Base-by-base conservation (phyloP, 2,329 filamentous ascomycete genomes). In the Alternaria dauci region DNA sequence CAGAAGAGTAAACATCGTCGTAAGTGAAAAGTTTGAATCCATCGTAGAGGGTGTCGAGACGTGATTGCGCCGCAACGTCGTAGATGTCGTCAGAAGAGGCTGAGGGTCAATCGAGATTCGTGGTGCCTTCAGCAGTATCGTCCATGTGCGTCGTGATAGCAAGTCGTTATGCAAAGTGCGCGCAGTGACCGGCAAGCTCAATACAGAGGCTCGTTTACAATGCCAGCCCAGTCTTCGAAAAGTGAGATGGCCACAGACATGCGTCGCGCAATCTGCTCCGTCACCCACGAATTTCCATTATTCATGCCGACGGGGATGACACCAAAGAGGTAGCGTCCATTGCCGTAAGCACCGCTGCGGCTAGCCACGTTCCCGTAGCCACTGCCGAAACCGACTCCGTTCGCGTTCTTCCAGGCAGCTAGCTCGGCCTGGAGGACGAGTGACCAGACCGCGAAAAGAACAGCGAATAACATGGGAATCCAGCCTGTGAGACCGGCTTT, bases 251-350 rank as follows among this genome's bases (percentile, higher is more conserved):
- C 62, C 11, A 39, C 43, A 28, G 63, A 59, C 36, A 58, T 55
- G 26, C 39, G 47, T n/a, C 59, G 54, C 18, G 62, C 58, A 52
- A 69, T 30, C 39, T 55, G 43, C 55, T 69, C 65, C 4, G 58
- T 50, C 23, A 55, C 56, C 52, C 55, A 55, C 12, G 55, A 62
- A 42, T 61, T 51, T 42, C 67, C 67, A 28, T 65, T 59, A 23
- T 66, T 55, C 63, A 68, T 66, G 36, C 59, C 69, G 26, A 71
- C 12, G 18, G 68, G 68, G 26, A 59, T 16, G 20, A 52, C 12
- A 32, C 63, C 65, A n/a, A 71, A 60, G 32, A 71, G 54, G 36
- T 70, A 47, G 47, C 68, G 66, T 1, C 66, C 68, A 32, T 69
- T 68, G 38, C 69, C 69, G 25, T 56, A 56, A 25, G 58, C 58